Percentiles rank a stretch among this genome's conserved stretches.
Evolutionary conservation across 176 grass and related monocot species (phyloP).

Genomic region (Avena sativa): DNA sequence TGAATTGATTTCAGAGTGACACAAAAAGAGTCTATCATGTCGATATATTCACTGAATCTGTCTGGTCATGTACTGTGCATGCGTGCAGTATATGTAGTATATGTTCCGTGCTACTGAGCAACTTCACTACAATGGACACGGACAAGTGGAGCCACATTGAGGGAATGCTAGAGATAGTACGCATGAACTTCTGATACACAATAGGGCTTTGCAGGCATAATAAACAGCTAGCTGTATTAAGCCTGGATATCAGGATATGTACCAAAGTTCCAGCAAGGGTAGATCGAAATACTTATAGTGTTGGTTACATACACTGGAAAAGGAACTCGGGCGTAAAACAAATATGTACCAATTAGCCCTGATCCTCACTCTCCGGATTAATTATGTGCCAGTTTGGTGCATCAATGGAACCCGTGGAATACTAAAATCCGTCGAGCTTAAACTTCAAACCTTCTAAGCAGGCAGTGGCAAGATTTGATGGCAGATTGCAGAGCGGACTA

Average conservation of each 20-base stretch:
- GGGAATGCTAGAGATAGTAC: neutral
- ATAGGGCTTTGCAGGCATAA: neutral
- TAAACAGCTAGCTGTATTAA: neutral
- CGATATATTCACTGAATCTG: neutral
- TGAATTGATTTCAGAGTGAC: neutral
- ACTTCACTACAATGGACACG: constrained; percentile 13
- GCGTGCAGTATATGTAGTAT: neutral
- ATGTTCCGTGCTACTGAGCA: neutral
- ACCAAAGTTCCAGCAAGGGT: neutral
- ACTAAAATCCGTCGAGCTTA: constrained; percentile 3
- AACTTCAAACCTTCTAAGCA: constrained; percentile 3
- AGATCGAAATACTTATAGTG: neutral
- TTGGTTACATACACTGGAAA: neutral
- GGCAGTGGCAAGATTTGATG: constrained; percentile 20
- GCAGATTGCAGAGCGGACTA: neutral
- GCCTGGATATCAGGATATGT: constrained; percentile 15
- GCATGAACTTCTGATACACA: constrained; percentile 15
- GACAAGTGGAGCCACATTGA: constrained; percentile 12
- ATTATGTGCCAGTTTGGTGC: neutral
- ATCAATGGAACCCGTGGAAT: neutral
- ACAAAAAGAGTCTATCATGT: neutral
- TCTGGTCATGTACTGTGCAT: neutral
- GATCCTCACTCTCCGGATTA: neutral
- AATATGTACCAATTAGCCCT: neutral
- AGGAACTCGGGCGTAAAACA: neutral